These are phyloP conservation scores for Tranzscheliella williamsii DNA, from an alignment of 1,284 basidiomycete species.

Conservation along the genomic window DNA sequence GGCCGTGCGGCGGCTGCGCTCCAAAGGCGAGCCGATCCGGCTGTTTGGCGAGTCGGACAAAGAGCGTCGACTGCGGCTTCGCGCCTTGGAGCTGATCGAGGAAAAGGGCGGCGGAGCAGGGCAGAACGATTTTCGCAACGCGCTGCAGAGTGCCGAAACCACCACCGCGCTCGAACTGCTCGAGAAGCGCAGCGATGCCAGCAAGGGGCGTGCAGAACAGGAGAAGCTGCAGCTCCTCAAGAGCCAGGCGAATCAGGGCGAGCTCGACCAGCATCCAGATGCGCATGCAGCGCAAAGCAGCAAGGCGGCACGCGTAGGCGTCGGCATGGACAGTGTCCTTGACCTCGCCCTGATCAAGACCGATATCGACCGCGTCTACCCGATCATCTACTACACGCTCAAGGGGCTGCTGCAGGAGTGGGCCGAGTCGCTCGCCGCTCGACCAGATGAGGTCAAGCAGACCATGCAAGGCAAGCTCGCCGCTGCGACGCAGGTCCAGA, in stretches of 20 bases:
- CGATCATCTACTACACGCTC: constrained; percentile 93
- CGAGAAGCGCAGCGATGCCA: constrained; percentile 62
- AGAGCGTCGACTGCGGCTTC: constrained; percentile 82
- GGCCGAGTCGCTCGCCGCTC: constrained; percentile 87
- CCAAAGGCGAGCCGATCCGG: constrained; percentile 89
- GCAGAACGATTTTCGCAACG: constrained; percentile 84
- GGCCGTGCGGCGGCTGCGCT: constrained; percentile 80
- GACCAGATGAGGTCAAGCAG: constrained; percentile 77
- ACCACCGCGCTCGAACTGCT: constrained; percentile 68
- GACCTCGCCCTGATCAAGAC: constrained; percentile 76
- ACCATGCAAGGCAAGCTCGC: constrained; percentile 90
- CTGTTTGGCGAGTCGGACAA: constrained; percentile 94
- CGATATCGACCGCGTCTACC: constrained; percentile 94
- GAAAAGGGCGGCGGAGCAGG: constrained; percentile 42
- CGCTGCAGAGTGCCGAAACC: constrained; percentile 79
- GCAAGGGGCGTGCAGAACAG: constrained; percentile 21
- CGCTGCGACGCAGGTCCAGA: constrained; percentile 91
- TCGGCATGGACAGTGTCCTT: constrained; percentile 54
- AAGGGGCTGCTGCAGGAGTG: constrained; percentile 89
- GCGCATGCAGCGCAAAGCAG: not conserved
- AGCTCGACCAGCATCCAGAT: not conserved
- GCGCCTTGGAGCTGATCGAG: constrained; percentile 87
- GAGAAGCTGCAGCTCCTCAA: constrained; percentile 6
- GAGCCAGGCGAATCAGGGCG: constrained; percentile 2
- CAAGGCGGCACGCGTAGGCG: constrained; percentile 23